Base-by-base conservation (phyloP, 495 filamentous ascomycete genomes). In the Saxophila tyrrhenica region DNA sequence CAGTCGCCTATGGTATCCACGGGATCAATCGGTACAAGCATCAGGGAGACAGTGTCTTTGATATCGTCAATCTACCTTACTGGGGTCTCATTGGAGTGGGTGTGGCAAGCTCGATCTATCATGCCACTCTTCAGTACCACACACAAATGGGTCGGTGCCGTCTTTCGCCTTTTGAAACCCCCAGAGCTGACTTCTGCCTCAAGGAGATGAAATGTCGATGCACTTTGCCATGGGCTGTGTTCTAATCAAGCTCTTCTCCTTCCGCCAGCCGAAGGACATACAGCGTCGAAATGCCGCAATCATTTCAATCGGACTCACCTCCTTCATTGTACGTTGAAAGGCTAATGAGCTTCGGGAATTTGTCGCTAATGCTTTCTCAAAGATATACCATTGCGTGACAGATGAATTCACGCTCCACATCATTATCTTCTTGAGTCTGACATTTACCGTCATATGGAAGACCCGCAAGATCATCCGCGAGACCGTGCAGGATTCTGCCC, bases 31-130 rank as follows among this genome's bases (percentile, higher is more conserved):
- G 60, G 16, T 57, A 65, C 16, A 45, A 32, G 20, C 46, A 29
- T 16, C 60, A 50, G n/a, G 54, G 55, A 9, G 58, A 66, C 54
- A 61, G 29, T 19, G 55, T 29, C 50, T 64, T 39, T 60, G 67
- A 13, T 60, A 67, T 10, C 59, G 52, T 25, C 38, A 57, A 51
- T 23, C 52, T 78, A 2, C 71, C 75, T 1, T 77, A 79, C 57
- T 67, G 69, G 51, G 76, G 72, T 1, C 66, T 83, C 20, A 66
- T 78, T n/a, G 64, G 68, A n/a, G 75, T 83, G 2, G 80, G 80
- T 11, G 51, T 81, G n/a, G 69, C 70, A 35, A 78, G 75, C 0
- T 67, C 62, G 15, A 60, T 68, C 51, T 83, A 73, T 57, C 80
- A 83, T 57, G 64, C 72, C 8, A 72, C 71, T 1, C 57, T 81